Evolutionary conservation across 805 yeast species (phyloP), one percentile per base, ranked within the genome.

Genomic region (Ogataea sp.): DNA sequence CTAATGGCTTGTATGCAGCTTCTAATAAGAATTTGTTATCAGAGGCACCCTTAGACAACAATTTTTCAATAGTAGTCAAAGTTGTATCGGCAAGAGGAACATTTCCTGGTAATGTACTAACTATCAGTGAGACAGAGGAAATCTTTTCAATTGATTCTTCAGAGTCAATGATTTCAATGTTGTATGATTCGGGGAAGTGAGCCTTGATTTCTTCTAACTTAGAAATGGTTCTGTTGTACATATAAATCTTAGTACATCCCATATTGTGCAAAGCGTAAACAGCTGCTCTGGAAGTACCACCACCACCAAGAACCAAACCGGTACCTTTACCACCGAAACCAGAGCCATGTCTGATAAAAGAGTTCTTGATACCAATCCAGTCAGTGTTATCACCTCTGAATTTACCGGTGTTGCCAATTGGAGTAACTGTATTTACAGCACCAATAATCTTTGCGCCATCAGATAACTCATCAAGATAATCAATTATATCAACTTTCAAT

Each of bases 271-370:
- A 69, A 1, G 98, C 97, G 58, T 75, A 88, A 14, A 85, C 77
- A 0, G 97, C 97, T 32, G 98, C 96, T 53, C 96, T 74, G 1
- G 96, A 80, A 20, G 99, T 89, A 33, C 99, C 99, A 32, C 99
- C 99, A 17, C 96, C 96, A 38, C 99, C 99, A 47, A 93, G 68
- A 34, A 93, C 83, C 43, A 89, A 64, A 25, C 96, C 97, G 41
- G 71, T 64, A 11, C 70, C 65, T 3, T 45, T 49, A 14, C 48
- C 41, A 24, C 53, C 51, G 31, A 62, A 61, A 31, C 80, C 75
- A 32, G 78, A 79, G 30, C 95, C 95, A 42, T 70, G 68, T 43
- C 71, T 61, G 16, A 64, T 55, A 49, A 88, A 77, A 2, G 96
- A 75, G 44, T 80, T 73, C 34, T 67, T 68, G 48, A 93, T 84